Base-by-base conservation (phyloP, 2,329 filamentous ascomycete genomes). In the Clarireedia sp. region DNA sequence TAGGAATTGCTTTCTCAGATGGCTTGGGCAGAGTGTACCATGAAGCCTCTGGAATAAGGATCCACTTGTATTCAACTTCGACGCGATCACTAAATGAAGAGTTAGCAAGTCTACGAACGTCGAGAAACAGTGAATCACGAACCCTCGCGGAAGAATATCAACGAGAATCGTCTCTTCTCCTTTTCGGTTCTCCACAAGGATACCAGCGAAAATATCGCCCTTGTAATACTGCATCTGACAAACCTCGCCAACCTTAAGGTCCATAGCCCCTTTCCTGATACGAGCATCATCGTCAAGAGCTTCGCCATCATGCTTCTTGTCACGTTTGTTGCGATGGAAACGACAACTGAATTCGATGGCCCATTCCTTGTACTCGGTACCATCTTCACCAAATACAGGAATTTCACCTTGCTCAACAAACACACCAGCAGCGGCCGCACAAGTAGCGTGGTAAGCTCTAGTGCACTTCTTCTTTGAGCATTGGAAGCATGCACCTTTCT, bases 401-500 rank as follows among this genome's bases (percentile, higher is more conserved):
- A 95, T 85, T 37, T 90, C 83, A 29, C 89, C 89, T 64, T 90
- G 83, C 68, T 99, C 92, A 48, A 96, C 85, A 68, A 95, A 88
- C 2, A 96, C 90, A 55, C 94, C 94, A 37, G 91, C 92, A 21
- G 92, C 85, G 7, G 90, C 86, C 2, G 94, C 94, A 69, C 94
- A 99, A 1, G 91, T 97, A 16, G 92, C 89, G 69, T 99, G 94
- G 71, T 96, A 99, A 8, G 92, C 87, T 60, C 94, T 80, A 3
- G 89, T 87, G 66, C 94, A 99, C 70, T 96, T 97, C 75, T 91
- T 92, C 63, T 90, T 86, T 1, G 90, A 95, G 72, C 94, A 99
- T 70, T 97, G 92, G 73, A 99, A 95, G 72, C 92, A 96, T 16
- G 90, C 90, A n/a, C 94, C 94, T 56, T 87, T 88, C 71, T 94